Conservation (phyloP, 2,329 filamentous ascomycete genomes). For the Metarhizium brunneum region DNA sequence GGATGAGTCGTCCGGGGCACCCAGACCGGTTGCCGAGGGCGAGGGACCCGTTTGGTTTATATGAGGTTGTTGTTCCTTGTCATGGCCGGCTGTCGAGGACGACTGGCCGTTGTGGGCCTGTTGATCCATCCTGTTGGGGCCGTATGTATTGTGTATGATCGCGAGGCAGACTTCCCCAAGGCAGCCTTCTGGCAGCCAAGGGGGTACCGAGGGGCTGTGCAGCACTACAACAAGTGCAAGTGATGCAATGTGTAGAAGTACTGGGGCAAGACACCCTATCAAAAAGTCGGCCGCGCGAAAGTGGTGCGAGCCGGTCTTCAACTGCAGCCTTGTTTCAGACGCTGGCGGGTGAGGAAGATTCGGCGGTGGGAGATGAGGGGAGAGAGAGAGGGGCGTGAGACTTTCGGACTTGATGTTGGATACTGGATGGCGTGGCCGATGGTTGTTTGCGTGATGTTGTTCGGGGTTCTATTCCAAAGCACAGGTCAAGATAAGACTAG, state of each 20-base stretch:
- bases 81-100: constrained; percentile 35
- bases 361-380: background rate
- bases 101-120: constrained; percentile 45
- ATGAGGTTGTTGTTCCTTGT: constrained; percentile 48
- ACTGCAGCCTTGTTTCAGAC: constrained; percentile 3
- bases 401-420: background rate
- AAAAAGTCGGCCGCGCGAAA: constrained; percentile 2
- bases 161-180: constrained; percentile 35
- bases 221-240: constrained; percentile 12
- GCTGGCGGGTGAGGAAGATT: background rate
- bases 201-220: constrained; percentile 19
- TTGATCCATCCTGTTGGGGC: constrained; percentile 30
- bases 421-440: background rate
- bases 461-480: background rate
- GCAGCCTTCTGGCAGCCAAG: constrained; percentile 36
- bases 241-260: constrained; percentile 10
- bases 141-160: constrained; percentile 6
- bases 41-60: constrained; percentile 58
- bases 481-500: background rate
- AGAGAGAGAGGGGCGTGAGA: background rate
- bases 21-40: constrained; percentile 49
- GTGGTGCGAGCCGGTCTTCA: constrained; percentile 4
- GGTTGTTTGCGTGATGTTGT: background rate
- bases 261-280: constrained; percentile 9
- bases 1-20: constrained; percentile 29